Conservation (phyloP, 2,329 filamentous ascomycete genomes). For the Reticulascus tulasneorum region DNA sequence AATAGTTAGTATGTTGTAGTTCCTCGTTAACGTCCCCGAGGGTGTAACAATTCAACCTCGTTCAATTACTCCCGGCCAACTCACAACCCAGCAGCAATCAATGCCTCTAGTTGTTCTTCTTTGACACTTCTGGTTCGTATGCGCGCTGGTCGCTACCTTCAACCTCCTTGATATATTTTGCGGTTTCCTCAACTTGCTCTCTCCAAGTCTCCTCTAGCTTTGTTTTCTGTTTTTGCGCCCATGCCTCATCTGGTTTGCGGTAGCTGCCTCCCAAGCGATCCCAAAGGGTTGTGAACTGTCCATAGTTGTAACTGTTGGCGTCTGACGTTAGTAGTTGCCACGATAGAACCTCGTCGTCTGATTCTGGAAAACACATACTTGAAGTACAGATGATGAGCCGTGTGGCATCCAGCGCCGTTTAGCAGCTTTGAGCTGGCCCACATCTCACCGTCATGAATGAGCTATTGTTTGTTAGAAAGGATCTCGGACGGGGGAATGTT, state of each 20-base stretch:
- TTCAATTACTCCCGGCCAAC: too few species aligned
- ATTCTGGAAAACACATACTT: conserved; percentile 8
- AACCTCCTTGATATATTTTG: conserved; percentile 54
- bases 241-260: conserved; percentile 66
- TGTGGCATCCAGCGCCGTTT: conserved; percentile 91
- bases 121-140: conserved; percentile 15
- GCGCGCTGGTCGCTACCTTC: conserved; percentile 18
- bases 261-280: conserved; percentile 70
- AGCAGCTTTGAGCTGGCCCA: too few species aligned
- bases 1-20: too few species aligned
- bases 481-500: too few species aligned
- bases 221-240: conserved; percentile 68
- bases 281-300: conserved; percentile 74
- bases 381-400: conserved; percentile 62
- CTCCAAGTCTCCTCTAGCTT: conserved; percentile 66
- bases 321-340: background rate
- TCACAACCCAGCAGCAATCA: too few species aligned
- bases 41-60: too few species aligned
- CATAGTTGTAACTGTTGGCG: conserved; percentile 60
- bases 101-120: conserved; percentile 15
- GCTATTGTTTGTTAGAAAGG: too few species aligned
- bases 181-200: conserved; percentile 56
- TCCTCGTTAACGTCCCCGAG: too few species aligned
- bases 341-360: too few species aligned
- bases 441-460: conserved; percentile 95